A percentile compares a stretch with the other conserved stretches of the same genome.
phyloP scores from a whole-genome alignment of 2,329 filamentous ascomycete species.

The Phaeosphaeriaceae sp. region DNA sequence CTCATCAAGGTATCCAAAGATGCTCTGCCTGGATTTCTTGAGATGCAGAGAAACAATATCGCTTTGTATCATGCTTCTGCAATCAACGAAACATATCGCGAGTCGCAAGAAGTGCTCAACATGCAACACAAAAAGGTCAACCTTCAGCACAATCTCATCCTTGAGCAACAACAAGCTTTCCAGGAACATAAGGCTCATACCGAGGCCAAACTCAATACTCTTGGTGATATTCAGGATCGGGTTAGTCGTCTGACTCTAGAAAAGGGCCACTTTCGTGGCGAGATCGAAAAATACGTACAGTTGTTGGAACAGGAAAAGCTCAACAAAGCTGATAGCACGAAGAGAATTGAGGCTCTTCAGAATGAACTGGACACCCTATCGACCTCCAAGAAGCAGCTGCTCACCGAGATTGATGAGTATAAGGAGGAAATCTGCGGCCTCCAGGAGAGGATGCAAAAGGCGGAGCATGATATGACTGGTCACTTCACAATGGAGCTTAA shows the following conservation, averaged over 20 bases:
- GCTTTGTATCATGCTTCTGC: constrained; percentile 29
- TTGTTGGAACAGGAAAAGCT: constrained; percentile 18
- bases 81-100: constrained; percentile 30
- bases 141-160: constrained; percentile 33
- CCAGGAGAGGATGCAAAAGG: constrained; percentile 21
- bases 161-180: constrained; percentile 38
- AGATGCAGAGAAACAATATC: constrained; percentile 38
- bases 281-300: constrained; percentile 27
- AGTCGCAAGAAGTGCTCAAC: constrained; percentile 32
- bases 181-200: constrained; percentile 27
- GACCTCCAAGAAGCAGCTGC: constrained; percentile 23
- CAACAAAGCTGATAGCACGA: constrained; percentile 10
- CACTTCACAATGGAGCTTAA: constrained; percentile 25
- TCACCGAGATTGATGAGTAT: constrained; percentile 21
- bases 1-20: constrained; percentile 23
- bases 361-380: constrained; percentile 22
- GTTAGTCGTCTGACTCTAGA: constrained; percentile 37
- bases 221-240: constrained; percentile 29
- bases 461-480: constrained; percentile 20
- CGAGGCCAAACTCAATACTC: constrained; percentile 26
- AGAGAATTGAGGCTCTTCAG: constrained; percentile 15
- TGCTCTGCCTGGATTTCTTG: constrained; percentile 30
- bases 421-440: constrained; percentile 17
- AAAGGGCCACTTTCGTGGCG: constrained; percentile 33
- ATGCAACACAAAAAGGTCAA: constrained; percentile 38